phyloP scores from a whole-genome alignment of 2,329 filamentous ascomycete species.

The Penicillium sp. region DNA sequence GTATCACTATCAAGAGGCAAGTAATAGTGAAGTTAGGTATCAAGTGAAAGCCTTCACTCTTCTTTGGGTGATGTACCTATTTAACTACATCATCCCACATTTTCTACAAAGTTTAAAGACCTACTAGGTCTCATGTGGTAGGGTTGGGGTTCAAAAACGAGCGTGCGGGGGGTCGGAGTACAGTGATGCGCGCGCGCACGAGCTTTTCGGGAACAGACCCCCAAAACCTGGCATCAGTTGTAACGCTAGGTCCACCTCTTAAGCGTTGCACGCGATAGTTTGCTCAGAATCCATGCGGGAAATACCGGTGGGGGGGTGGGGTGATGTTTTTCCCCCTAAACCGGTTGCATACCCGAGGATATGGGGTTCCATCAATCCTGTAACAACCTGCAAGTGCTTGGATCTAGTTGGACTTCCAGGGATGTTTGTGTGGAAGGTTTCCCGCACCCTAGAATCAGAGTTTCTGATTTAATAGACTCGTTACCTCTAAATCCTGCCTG shows the following conservation, averaged over 20 bases:
- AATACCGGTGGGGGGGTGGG: not conserved
- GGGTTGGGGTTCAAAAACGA: not conserved
- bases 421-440: not conserved
- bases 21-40: too few species aligned
- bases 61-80: too few species aligned
- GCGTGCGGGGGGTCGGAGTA: not conserved
- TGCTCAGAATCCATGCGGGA: not conserved
- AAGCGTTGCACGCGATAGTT: not conserved
- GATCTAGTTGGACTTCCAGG: not conserved
- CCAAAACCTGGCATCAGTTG: slow-evolving; percentile 1
- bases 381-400: not conserved
- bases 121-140: not conserved
- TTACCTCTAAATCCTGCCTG: not conserved
- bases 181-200: not conserved
- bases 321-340: not conserved
- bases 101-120: not conserved
- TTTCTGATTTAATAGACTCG: not conserved
- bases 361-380: not conserved
- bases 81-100: not conserved
- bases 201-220: not conserved
- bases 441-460: not conserved
- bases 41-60: too few species aligned
- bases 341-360: slow-evolving; percentile 3
- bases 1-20: too few species aligned
- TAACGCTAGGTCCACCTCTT: slow-evolving; percentile 2